Evolutionary conservation across 495 filamentous ascomycete species (phyloP).

Genomic region (Aspergillus heteromorphus): DNA sequence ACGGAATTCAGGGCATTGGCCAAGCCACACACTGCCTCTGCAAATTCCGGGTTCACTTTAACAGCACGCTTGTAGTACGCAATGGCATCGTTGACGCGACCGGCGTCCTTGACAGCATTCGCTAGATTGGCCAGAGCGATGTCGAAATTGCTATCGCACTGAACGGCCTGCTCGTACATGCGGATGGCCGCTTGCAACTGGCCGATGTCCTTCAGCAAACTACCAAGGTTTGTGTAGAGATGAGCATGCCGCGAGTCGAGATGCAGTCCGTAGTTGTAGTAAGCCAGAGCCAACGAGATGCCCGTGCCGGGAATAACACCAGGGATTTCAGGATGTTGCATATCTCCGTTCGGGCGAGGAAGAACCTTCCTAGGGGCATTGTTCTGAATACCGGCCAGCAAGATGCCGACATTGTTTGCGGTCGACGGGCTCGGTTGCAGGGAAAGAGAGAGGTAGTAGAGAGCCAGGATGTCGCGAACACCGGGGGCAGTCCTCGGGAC

Average conservation of each 20-base stretch:
- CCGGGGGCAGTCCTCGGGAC: constrained; percentile 59
- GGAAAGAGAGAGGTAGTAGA: constrained; percentile 95
- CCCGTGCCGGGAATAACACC: constrained; percentile 84
- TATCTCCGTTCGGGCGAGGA: constrained; percentile 29
- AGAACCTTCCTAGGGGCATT: constrained; percentile 43
- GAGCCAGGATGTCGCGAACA: constrained; percentile 86
- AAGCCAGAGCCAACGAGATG: constrained; percentile 79
- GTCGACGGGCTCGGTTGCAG: constrained; percentile 95
- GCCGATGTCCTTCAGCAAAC: constrained; percentile 93
- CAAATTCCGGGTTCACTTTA: constrained; percentile 86
- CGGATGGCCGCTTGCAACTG: constrained; percentile 85
- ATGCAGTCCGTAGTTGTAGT: constrained; percentile 87
- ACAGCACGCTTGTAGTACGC: constrained; percentile 88
- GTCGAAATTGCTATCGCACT: constrained; percentile 87
- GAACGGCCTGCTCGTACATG: constrained; percentile 96
- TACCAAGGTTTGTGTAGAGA: constrained; percentile 94
- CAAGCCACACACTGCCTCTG: constrained; percentile 93
- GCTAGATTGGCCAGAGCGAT: constrained; percentile 96
- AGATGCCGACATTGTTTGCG: constrained; percentile 96
- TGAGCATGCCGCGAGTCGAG: constrained; percentile 92
- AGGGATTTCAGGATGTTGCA: constrained; percentile 54
- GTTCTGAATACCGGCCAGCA: constrained; percentile 91
- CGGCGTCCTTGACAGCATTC: constrained; percentile 97
- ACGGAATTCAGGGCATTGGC: constrained; percentile 96
- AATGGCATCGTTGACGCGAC: constrained; percentile 87